Evolutionary conservation across 1,284 basidiomycete species (phyloP).

Genomic region (Tremellales sp.): DNA sequence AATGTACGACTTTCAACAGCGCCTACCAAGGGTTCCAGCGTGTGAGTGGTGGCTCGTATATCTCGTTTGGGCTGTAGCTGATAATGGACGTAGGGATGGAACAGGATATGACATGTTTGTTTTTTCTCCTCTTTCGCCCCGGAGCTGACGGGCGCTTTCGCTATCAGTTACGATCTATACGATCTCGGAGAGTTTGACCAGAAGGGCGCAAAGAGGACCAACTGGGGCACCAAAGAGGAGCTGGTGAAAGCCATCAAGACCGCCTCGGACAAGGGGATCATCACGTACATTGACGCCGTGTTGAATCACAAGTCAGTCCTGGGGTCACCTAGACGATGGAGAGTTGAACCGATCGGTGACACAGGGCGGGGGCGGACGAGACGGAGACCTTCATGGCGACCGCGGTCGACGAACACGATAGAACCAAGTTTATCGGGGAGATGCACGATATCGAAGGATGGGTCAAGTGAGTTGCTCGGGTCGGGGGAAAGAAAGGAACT

Average conservation of each 20-base stretch:
- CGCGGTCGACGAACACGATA: constrained; percentile 61
- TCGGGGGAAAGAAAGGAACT: not conserved
- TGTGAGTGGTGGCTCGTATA: constrained; percentile 14
- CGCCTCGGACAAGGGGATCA: constrained; percentile 42
- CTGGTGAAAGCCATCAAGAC: constrained; percentile 62
- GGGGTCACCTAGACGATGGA: constrained; percentile 4
- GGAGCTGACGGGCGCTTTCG: not conserved
- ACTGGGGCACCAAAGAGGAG: constrained; percentile 87
- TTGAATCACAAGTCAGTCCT: constrained; percentile 52
- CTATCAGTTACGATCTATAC: constrained; percentile 60
- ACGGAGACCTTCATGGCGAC: constrained; percentile 70
- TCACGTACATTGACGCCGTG: constrained; percentile 53
- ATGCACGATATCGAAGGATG: constrained; percentile 74
- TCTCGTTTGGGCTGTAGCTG: not conserved
- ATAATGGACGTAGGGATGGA: constrained; percentile 25
- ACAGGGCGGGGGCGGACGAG: constrained; percentile 67
- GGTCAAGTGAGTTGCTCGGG: constrained; percentile 54
- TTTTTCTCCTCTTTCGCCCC: constrained; percentile 1
- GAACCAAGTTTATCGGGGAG: constrained; percentile 56
- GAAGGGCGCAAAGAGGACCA: constrained; percentile 73
- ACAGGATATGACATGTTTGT: constrained; percentile 48
- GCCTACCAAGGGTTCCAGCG: constrained; percentile 44
- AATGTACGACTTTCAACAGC: constrained; percentile 24
- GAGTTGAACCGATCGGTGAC: not conserved
- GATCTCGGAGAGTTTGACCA: constrained; percentile 90